Evolutionary conservation across 1,139 yeast genomes (phyloP), one percentile per base, ranked within the genome.

Genomic region (Saccharomyces hybrid): DNA sequence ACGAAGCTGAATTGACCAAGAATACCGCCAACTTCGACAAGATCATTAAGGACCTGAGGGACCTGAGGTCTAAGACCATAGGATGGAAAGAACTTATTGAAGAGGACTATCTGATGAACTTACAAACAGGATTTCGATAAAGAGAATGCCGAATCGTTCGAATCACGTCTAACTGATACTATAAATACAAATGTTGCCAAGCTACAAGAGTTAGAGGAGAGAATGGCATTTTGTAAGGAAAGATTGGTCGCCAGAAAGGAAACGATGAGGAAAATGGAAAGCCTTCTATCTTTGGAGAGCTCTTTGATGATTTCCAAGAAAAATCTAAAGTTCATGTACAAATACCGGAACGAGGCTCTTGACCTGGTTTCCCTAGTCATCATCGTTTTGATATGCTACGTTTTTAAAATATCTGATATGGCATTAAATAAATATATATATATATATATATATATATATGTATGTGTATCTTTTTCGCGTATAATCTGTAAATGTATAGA

Each of bases 221-320:
- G 63, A 48, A 58, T 64, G 55, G 41, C 51, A 9, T 41, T n/a
- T 7, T 59, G 64, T 49, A 58, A 57, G 31, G 50, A 54, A 1
- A 55, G 50, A n/a, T 48, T 64, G 12, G 82, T 75, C 29, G 88
- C 84, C 74, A 96, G 89, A 24, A 93, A 84, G 73, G 87, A 88
- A 49, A 84, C 88, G 66, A 78, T 81, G 85, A 89, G 88, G 49
- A 58, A 60, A 51, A 52, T 65, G 53, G 69, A 65, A 34, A 55
- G 54, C 11, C 51, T 64, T 4, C 24, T 62, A 7, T 51, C 55
- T 26, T 38, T 66, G 31, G 64, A 64, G 48, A 63, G 63, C 31
- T 59, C 64, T 28, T 50, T 66, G 49, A 52, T 59, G 31, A 59
- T 61, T 34, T 56, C 66, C 9, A 58, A 62, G 44, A 58, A 60